Evolutionary conservation across 352 stramenopile species (phyloP).

Genomic region (Blastocystis sp.): DNA sequence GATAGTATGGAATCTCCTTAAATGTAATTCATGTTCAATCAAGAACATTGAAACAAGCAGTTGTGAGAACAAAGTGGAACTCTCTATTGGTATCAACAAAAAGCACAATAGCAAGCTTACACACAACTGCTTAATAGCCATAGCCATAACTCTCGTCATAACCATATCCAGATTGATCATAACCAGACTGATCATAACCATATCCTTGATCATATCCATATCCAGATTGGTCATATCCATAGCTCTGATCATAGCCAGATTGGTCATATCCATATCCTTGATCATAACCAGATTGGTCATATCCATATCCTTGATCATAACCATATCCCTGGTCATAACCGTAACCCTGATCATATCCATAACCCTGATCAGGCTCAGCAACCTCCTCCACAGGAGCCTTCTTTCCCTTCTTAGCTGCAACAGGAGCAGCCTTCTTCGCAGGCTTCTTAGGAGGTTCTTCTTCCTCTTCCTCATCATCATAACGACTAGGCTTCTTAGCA

Average conservation of each 20-base stretch:
- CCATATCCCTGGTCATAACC: slow-evolving; percentile 50
- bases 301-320: too few relatives aligned
- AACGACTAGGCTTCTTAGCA: too few relatives aligned
- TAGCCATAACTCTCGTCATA: slow-evolving; percentile 14
- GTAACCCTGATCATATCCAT: slow-evolving; percentile 26
- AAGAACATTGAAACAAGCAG: not conserved
- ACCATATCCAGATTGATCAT: slow-evolving; percentile 40
- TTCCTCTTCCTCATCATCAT: slow-evolving; percentile 39
- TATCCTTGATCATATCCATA: not conserved
- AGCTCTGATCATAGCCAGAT: not conserved
- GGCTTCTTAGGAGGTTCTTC: slow-evolving; percentile 13
- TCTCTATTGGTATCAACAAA: slow-evolving; percentile 9
- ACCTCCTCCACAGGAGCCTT: not conserved
- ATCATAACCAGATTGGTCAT: too few relatives aligned
- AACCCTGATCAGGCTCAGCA: not conserved
- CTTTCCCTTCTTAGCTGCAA: not conserved
- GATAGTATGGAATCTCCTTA: too few relatives aligned
- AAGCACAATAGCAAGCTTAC: not conserved
- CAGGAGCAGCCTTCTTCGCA: not conserved
- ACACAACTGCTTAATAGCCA: not conserved
- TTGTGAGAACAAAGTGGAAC: not conserved
- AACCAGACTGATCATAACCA: slow-evolving; percentile 16
- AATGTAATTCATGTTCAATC: not conserved
- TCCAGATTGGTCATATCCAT: not conserved
- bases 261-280: not conserved